phyloP scores from a whole-genome alignment of 192 early-diverging fungal genomes.

The Coemansia sp. region DNA sequence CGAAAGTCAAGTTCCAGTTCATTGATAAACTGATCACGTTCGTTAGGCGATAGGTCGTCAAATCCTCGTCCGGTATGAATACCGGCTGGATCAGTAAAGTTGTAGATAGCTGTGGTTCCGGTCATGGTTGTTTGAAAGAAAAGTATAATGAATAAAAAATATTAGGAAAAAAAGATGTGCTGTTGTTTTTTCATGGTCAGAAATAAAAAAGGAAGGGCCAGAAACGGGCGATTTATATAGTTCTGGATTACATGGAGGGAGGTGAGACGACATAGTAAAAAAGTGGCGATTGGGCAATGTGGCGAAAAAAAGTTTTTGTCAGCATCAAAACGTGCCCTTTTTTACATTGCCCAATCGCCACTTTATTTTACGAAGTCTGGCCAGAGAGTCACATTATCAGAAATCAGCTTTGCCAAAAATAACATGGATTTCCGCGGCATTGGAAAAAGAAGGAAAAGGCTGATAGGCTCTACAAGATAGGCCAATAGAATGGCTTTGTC shows the following conservation, averaged over 20 bases:
- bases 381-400: neutral
- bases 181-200: neutral
- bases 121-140: neutral
- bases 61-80: slow-evolving; percentile 6
- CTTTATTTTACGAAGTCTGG: neutral
- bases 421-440: too few relatives aligned
- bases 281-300: neutral
- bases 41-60: slow-evolving; percentile 12
- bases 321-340: neutral
- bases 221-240: too few relatives aligned
- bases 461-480: too few relatives aligned
- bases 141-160: neutral
- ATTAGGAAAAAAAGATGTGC: neutral
- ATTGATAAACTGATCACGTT: slow-evolving; percentile 10
- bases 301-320: neutral
- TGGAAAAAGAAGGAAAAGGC: too few relatives aligned
- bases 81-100: neutral
- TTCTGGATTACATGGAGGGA: too few relatives aligned
- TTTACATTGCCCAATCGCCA: neutral
- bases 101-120: slow-evolving; percentile 3
- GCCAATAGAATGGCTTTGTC: too few relatives aligned
- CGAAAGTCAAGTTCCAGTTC: slow-evolving; percentile 12
- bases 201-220: neutral
- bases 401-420: neutral
- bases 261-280: neutral